phyloP scores from a whole-genome alignment of 2,329 filamentous ascomycete genomes.

The Diaporthe helianthi region DNA sequence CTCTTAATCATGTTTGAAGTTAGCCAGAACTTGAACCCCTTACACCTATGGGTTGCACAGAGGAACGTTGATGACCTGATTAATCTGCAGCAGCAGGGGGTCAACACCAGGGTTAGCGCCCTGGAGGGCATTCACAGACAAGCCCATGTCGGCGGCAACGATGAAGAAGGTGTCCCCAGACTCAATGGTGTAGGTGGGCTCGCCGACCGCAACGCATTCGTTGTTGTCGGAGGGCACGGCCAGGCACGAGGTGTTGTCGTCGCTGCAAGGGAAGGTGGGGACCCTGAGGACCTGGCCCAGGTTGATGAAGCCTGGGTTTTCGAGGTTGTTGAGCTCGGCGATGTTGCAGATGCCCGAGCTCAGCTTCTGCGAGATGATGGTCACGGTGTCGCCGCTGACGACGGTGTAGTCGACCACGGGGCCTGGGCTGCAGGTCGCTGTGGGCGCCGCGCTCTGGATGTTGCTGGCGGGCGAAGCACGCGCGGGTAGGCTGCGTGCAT shows the following conservation, averaged over 20 bases:
- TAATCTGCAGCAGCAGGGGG: constrained; percentile 1
- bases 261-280: constrained; percentile 5
- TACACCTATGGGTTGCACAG: background rate
- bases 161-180: constrained; percentile 6
- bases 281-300: constrained; percentile 16
- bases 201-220: constrained; percentile 7
- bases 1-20: no score
- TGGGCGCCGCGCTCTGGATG: background rate
- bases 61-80: constrained; percentile 4
- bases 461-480: background rate
- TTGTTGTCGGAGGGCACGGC: constrained; percentile 13
- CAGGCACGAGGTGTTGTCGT: constrained; percentile 12
- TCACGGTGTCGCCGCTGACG: background rate
- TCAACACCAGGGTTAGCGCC: constrained; percentile 10
- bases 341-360: constrained; percentile 13
- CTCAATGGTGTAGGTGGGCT: background rate
- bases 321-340: background rate
- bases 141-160: background rate
- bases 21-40: no score
- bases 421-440: constrained; percentile 1
- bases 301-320: constrained; percentile 7
- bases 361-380: constrained; percentile 22
- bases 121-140: constrained; percentile 12
- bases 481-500: background rate
- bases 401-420: constrained; percentile 6